These are phyloP conservation scores for Zymoseptoria ardabiliae DNA, from an alignment of 2,329 filamentous ascomycete genomes.

Conservation along the genomic window DNA sequence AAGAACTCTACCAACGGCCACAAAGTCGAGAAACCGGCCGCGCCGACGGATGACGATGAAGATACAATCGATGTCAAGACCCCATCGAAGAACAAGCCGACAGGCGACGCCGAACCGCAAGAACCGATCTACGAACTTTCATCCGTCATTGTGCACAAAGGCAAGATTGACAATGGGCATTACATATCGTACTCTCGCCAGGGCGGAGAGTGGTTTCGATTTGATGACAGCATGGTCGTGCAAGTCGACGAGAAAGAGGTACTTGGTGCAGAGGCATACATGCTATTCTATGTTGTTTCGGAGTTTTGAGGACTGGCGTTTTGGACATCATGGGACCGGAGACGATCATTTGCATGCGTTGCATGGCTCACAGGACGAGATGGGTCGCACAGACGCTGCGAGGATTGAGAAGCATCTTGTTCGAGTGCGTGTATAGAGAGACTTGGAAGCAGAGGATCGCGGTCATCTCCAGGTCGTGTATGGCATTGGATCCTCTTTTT, in stretches of 20 bases:
- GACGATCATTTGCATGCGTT: neutral
- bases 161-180: constrained; percentile 86
- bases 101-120: constrained; percentile 16
- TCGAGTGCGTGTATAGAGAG: neutral
- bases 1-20: constrained; percentile 31
- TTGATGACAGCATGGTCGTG: constrained; percentile 91
- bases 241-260: constrained; percentile 78
- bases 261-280: constrained; percentile 75
- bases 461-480: neutral
- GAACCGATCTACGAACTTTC: constrained; percentile 76
- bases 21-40: constrained; percentile 6
- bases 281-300: constrained; percentile 65
- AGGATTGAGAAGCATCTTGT: neutral
- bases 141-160: constrained; percentile 86
- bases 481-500: too few relatives aligned
- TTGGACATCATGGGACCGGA: neutral
- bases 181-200: constrained; percentile 86
- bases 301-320: constrained; percentile 3
- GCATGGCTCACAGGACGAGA: neutral
- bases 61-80: constrained; percentile 13
- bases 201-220: constrained; percentile 84
- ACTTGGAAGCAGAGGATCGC: neutral
- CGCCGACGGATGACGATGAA: constrained; percentile 9
- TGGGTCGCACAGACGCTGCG: neutral
- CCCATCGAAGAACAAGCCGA: constrained; percentile 5